phyloP scores from a whole-genome alignment of 768 basidiomycete genomes.

The Mycena latifolia region DNA sequence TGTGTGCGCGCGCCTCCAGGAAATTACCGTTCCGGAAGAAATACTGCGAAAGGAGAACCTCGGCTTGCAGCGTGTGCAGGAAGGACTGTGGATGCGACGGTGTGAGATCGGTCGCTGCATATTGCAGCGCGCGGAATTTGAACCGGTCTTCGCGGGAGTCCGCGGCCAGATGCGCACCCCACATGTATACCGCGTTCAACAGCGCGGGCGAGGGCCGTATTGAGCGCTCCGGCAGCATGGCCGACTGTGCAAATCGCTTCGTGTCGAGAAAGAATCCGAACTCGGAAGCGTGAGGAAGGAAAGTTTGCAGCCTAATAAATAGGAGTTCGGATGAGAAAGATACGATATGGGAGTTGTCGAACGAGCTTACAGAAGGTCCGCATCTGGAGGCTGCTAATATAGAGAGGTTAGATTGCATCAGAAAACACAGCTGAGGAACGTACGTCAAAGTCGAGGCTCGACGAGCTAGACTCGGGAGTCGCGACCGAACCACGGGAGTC shows the following conservation, averaged over 20 bases:
- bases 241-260: constrained; percentile 48
- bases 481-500: constrained; percentile 15
- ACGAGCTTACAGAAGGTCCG: constrained; percentile 43
- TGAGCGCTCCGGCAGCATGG: constrained; percentile 22
- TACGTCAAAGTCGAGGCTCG: constrained; percentile 23
- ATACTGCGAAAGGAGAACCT: constrained; percentile 75
- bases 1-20: constrained; percentile 71
- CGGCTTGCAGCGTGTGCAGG: constrained; percentile 69
- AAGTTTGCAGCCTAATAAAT: constrained; percentile 64
- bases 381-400: constrained; percentile 37
- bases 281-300: constrained; percentile 68
- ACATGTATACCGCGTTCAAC: constrained; percentile 45
- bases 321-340: background rate
- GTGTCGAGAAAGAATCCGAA: constrained; percentile 76
- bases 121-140: constrained; percentile 50
- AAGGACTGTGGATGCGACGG: constrained; percentile 63
- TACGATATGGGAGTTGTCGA: constrained; percentile 25
- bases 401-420: background rate
- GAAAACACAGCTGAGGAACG: background rate
- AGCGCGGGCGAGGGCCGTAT: constrained; percentile 40
- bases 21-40: constrained; percentile 71
- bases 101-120: constrained; percentile 57
- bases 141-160: constrained; percentile 19
- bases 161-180: constrained; percentile 47
- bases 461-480: constrained; percentile 23